Percentiles rank a stretch among this genome's conserved stretches.
phyloP scores from a whole-genome alignment of 2,329 filamentous ascomycete species.

The Fusarium napiforme region DNA sequence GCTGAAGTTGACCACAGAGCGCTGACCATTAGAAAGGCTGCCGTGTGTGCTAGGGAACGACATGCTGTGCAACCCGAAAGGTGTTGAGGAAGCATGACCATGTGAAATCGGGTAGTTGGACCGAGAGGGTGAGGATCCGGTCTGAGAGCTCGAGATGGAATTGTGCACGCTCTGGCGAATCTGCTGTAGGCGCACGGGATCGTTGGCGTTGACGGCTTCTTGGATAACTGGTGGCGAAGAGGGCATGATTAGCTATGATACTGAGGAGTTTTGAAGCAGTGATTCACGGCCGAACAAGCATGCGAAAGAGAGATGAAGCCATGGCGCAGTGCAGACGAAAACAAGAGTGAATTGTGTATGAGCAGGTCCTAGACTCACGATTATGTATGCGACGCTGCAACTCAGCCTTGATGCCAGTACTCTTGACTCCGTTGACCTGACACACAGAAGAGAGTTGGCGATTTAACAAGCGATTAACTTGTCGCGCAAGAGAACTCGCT shows the following conservation, averaged over 20 bases:
- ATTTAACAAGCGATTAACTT: slow-evolving; percentile 62
- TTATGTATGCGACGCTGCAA: slow-evolving; percentile 81
- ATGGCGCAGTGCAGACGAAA: neutral
- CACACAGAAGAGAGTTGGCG: slow-evolving; percentile 81
- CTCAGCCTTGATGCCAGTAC: slow-evolving; percentile 85
- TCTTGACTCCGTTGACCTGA: slow-evolving; percentile 76
- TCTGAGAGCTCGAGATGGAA: slow-evolving; percentile 45
- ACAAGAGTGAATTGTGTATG: neutral
- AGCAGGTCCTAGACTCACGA: slow-evolving; percentile 67
- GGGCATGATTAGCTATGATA: slow-evolving; percentile 21
- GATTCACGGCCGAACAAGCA: neutral
- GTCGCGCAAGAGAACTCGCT: slow-evolving; percentile 57
- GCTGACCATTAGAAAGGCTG: slow-evolving; percentile 36
- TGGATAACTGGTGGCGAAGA: slow-evolving; percentile 53
- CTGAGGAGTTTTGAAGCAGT: neutral
- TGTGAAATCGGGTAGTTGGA: slow-evolving; percentile 27
- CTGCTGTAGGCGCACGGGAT: slow-evolving; percentile 56
- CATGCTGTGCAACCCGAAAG: slow-evolving; percentile 33
- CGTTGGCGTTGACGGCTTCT: slow-evolving; percentile 50
- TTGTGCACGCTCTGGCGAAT: slow-evolving; percentile 56
- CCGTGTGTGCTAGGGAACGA: slow-evolving; percentile 33
- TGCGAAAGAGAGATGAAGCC: neutral
- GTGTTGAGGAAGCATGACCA: slow-evolving; percentile 15
- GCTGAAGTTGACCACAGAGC: slow-evolving; percentile 23
- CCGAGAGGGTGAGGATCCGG: slow-evolving; percentile 32